These are phyloP conservation scores for Blastocrithidia nonstop DNA, from an alignment of 208 protist genomes.

Conservation along the genomic window DNA sequence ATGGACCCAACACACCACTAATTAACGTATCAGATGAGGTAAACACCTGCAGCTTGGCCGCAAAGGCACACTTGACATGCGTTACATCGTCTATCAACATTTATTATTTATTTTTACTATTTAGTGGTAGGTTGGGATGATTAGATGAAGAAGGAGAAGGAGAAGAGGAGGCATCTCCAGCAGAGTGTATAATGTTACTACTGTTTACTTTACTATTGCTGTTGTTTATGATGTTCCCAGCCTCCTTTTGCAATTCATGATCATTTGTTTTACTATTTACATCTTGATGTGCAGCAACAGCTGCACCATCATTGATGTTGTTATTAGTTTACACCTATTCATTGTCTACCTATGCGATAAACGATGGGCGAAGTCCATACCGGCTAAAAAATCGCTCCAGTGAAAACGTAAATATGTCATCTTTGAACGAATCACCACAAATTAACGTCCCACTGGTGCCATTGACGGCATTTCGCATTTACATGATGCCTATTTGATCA, in stretches of 20 bases:
- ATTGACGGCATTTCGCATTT: constrained; percentile 88
- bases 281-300: neutral
- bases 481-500: constrained; percentile 93
- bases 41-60: constrained; percentile 47
- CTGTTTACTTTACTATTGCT: too few species aligned
- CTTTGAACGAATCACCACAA: constrained; percentile 89
- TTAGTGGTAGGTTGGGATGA: too few species aligned
- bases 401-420: constrained; percentile 69
- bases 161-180: too few species aligned
- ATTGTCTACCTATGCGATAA: neutral
- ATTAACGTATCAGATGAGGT: constrained; percentile 60
- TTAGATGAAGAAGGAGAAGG: too few species aligned
- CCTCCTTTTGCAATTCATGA: too few species aligned
- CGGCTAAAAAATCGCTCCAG: constrained; percentile 64
- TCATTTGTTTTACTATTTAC: too few species aligned
- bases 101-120: too few species aligned
- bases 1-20: constrained; percentile 50
- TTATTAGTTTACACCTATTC: neutral
- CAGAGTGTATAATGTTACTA: too few species aligned
- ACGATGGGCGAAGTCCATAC: constrained; percentile 21
- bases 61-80: constrained; percentile 37
- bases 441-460: constrained; percentile 90
- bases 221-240: too few species aligned
- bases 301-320: neutral
- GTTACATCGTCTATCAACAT: too few species aligned